Percentiles rank a stretch among this genome's conserved stretches.
phyloP scores from a whole-genome alignment of 495 filamentous ascomycete species.

The Pyrenopolyporus hunteri region DNA sequence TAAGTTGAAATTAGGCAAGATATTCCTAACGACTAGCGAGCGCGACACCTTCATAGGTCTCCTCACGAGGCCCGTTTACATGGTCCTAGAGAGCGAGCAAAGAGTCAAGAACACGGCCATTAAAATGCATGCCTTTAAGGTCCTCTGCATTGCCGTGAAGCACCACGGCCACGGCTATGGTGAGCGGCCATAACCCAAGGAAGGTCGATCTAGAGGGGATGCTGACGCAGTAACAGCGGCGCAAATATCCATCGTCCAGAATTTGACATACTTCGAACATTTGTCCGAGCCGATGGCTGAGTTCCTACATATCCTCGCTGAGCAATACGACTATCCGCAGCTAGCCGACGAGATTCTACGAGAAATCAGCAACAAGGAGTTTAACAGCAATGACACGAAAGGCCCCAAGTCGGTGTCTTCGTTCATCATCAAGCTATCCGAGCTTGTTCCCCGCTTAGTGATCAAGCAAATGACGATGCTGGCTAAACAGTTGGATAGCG shows the following conservation, averaged over 20 bases:
- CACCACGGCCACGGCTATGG: slow-evolving; percentile 98
- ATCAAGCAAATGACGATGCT: slow-evolving; percentile 97
- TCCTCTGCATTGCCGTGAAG: slow-evolving; percentile 94
- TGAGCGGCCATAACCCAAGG: slow-evolving; percentile 48
- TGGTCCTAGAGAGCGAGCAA: slow-evolving; percentile 92
- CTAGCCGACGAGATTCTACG: slow-evolving; percentile 91
- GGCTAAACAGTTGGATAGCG: slow-evolving; percentile 92
- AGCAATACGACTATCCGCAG: slow-evolving; percentile 98
- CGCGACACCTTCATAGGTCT: slow-evolving; percentile 92
- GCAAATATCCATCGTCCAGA: slow-evolving; percentile 97
- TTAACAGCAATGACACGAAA: slow-evolving; percentile 92
- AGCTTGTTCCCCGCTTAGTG: slow-evolving; percentile 86
- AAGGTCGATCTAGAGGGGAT: not conserved
- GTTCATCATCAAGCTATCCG: slow-evolving; percentile 95
- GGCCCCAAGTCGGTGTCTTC: slow-evolving; percentile 98
- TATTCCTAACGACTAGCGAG: slow-evolving; percentile 97
- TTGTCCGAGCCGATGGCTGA: slow-evolving; percentile 98
- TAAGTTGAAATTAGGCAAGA: slow-evolving; percentile 86
- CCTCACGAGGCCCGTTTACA: slow-evolving; percentile 91
- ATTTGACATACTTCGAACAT: slow-evolving; percentile 97
- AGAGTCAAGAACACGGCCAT: slow-evolving; percentile 89
- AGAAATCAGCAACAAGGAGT: slow-evolving; percentile 96
- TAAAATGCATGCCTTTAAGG: slow-evolving; percentile 96
- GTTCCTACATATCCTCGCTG: slow-evolving; percentile 91
- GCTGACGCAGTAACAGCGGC: slow-evolving; percentile 67